Conservation (phyloP, 2,329 filamentous ascomycete genomes). For the Esteya vermicola region DNA sequence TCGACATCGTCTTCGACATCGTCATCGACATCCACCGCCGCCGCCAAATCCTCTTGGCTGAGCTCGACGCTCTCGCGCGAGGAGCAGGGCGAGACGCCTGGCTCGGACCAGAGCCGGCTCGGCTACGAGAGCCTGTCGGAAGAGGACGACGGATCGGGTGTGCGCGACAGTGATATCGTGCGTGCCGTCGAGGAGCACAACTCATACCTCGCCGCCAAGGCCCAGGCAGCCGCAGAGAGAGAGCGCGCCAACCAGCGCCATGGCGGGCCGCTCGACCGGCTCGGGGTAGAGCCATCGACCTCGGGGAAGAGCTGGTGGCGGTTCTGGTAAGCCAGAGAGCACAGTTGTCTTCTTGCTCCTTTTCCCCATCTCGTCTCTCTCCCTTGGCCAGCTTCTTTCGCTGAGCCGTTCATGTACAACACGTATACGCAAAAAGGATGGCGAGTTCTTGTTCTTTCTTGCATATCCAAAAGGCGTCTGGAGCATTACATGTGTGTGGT, state of each 20-base stretch:
- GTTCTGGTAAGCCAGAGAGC: constrained; percentile 13
- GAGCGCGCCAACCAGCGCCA: constrained; percentile 36
- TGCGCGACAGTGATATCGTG: constrained; percentile 16
- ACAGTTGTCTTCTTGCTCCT: too few species aligned
- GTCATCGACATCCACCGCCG: constrained; percentile 1
- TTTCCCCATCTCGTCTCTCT: too few species aligned
- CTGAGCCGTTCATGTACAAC: too few species aligned
- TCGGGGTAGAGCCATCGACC: constrained; percentile 23
- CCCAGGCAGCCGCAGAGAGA: constrained; percentile 25
- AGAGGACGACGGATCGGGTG: constrained; percentile 16
- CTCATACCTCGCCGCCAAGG: constrained; percentile 22
- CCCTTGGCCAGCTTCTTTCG: too few species aligned
- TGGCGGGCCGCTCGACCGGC: constrained; percentile 26
- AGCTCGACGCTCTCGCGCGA: constrained; percentile 23
- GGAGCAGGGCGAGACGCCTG: constrained; percentile 15
- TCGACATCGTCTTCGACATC: too few species aligned
- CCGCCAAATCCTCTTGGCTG: constrained; percentile 18
- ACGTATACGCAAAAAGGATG: background rate
- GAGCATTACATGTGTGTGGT: background rate
- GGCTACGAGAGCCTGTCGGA: constrained; percentile 19
- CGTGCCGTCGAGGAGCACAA: constrained; percentile 18
- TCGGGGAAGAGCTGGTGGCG: constrained; percentile 24
- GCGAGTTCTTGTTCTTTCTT: background rate
- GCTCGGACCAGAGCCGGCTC: constrained; percentile 13
- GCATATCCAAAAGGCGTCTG: constrained; percentile 3